Evolutionary conservation across 202 grass and related monocot genomes (phyloP).

Genomic region (Eragrostis tef): DNA sequence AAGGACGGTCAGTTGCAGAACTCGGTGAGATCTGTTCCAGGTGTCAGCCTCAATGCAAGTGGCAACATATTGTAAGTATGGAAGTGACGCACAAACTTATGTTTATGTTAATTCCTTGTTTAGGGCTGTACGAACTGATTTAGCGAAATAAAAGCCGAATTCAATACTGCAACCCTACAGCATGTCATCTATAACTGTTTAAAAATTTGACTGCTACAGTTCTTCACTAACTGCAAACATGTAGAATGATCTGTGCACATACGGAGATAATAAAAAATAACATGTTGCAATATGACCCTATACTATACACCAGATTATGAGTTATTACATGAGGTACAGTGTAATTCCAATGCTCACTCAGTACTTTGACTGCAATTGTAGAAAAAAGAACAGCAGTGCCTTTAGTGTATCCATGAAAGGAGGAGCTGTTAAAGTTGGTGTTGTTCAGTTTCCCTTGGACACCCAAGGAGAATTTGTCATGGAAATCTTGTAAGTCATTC

Average conservation of each 20-base stretch:
- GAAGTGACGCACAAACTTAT: slow-evolving; percentile 6
- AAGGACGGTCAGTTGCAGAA: slow-evolving; percentile 66
- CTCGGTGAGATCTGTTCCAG: slow-evolving; percentile 57
- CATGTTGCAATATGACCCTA: background rate
- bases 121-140: background rate
- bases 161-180: background rate
- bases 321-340: background rate
- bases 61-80: slow-evolving; percentile 68
- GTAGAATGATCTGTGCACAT: background rate
- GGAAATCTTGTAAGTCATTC: slow-evolving; percentile 70
- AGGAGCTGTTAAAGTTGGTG: slow-evolving; percentile 60
- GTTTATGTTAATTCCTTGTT: slow-evolving; percentile 21
- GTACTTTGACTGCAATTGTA: slow-evolving; percentile 33
- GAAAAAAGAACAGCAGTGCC: slow-evolving; percentile 52
- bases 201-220: background rate
- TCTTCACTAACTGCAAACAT: background rate
- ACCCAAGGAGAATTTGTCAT: slow-evolving; percentile 53
- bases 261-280: background rate
- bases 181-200: background rate
- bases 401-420: slow-evolving; percentile 60
- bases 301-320: background rate
- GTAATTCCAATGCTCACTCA: background rate
- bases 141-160: background rate
- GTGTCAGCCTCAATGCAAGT: slow-evolving; percentile 60
- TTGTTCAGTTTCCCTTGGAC: slow-evolving; percentile 65